Evolutionary conservation across 2,329 filamentous ascomycete genomes (phyloP).

Genomic region (Colletotrichum phormii): DNA sequence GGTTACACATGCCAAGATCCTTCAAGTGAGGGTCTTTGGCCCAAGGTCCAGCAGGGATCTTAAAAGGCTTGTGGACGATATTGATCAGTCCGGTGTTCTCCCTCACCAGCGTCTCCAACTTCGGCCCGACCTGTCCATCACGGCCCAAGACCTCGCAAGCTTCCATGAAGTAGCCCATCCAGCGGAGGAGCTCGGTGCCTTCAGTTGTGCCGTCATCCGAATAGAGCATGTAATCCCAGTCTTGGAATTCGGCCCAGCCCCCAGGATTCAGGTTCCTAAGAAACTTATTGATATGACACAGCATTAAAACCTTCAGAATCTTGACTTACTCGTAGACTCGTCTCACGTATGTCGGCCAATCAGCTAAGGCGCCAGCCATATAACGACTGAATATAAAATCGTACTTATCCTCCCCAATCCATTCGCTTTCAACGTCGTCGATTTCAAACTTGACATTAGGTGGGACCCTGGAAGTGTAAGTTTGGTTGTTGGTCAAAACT

Average conservation of each 20-base stretch:
- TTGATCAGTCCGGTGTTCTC: constrained; percentile 44
- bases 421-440: constrained; percentile 69
- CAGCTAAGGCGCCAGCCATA: constrained; percentile 5
- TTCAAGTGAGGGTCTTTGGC: constrained; percentile 62
- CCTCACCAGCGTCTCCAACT: background rate
- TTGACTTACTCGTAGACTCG: constrained; percentile 47
- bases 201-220: constrained; percentile 50
- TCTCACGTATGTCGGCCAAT: constrained; percentile 23
- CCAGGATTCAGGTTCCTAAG: constrained; percentile 63
- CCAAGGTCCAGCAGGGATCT: constrained; percentile 66
- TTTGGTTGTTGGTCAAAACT: background rate
- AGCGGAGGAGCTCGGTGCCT: constrained; percentile 58
- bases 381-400: constrained; percentile 40
- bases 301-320: constrained; percentile 40
- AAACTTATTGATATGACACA: constrained; percentile 37
- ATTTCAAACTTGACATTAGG: constrained; percentile 74
- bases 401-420: constrained; percentile 47
- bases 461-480: constrained; percentile 56
- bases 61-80: constrained; percentile 59
- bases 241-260: constrained; percentile 66
- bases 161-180: constrained; percentile 36
- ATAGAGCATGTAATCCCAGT: constrained; percentile 51
- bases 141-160: background rate
- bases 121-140: background rate
- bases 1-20: constrained; percentile 39